Evolutionary conservation across 108 stramenopile genomes (phyloP).

Genomic region (Nitzschia palea): DNA sequence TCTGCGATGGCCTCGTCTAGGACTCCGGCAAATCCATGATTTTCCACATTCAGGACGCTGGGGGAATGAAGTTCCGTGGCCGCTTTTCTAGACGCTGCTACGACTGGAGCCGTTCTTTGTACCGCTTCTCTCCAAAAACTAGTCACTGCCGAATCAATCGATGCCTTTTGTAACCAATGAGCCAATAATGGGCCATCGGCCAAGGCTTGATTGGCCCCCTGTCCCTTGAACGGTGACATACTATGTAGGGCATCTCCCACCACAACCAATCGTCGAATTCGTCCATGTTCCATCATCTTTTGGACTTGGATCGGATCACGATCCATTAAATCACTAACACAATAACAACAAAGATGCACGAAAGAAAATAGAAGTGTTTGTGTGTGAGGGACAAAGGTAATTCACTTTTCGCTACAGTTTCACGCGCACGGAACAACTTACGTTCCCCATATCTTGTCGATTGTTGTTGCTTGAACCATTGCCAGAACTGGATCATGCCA

Average conservation of each 20-base stretch:
- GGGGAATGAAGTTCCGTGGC: constrained; percentile 62
- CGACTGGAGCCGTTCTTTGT: constrained; percentile 62
- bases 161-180: constrained; percentile 52
- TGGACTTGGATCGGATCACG: constrained; percentile 65
- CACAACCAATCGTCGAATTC: constrained; percentile 53
- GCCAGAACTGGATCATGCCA: constrained; percentile 79
- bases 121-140: constrained; percentile 74
- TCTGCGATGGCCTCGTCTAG: constrained; percentile 17
- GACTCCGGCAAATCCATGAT: constrained; percentile 59
- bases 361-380: constrained; percentile 2
- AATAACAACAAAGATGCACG: background rate
- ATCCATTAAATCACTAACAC: constrained; percentile 58
- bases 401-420: too few species aligned
- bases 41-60: constrained; percentile 19
- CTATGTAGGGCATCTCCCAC: constrained; percentile 90
- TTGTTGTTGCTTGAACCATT: constrained; percentile 69
- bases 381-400: too few species aligned
- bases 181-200: constrained; percentile 81
- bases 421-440: constrained; percentile 37
- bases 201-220: constrained; percentile 92
- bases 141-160: constrained; percentile 58
- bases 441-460: constrained; percentile 77
- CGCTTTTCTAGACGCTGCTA: constrained; percentile 71
- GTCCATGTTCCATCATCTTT: constrained; percentile 34
- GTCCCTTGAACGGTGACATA: constrained; percentile 94